These are phyloP conservation scores for Botrytis deweyae DNA, from an alignment of 2,329 filamentous ascomycete genomes.

Conservation along the genomic window DNA sequence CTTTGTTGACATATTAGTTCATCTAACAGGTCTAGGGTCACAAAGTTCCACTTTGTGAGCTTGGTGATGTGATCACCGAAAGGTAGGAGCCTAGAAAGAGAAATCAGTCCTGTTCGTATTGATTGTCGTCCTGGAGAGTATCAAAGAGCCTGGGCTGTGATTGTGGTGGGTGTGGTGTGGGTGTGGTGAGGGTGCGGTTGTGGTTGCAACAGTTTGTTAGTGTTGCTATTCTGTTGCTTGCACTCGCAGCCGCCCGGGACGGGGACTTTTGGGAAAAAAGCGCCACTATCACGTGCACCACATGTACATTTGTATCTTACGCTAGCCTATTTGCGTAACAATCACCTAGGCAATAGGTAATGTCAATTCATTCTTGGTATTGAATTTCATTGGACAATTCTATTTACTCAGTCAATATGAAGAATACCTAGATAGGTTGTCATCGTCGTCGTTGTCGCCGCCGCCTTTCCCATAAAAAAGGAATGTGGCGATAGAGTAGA, in stretches of 20 bases:
- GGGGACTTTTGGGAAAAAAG: background rate
- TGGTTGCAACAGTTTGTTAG: background rate
- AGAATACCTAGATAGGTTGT: background rate
- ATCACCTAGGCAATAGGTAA: background rate
- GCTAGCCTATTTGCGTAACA: background rate
- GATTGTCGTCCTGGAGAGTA: background rate
- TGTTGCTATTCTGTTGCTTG: background rate
- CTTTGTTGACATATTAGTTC: too few relatives aligned
- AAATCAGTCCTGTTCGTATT: background rate
- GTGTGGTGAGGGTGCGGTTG: background rate
- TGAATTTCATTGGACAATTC: background rate
- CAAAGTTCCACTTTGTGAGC: background rate
- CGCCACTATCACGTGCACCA: conserved; percentile 9
- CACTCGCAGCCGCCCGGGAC: conserved; percentile 8
- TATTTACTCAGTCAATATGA: background rate
- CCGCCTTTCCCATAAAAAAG: background rate
- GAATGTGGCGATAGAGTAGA: background rate
- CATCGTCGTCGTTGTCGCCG: background rate
- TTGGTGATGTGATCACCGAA: background rate
- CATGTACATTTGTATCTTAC: background rate
- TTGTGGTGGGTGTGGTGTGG: background rate
- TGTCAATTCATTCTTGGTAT: background rate
- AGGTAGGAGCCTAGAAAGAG: background rate
- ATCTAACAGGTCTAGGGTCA: background rate
- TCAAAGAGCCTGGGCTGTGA: background rate